Evolutionary conservation across 2,329 filamentous ascomycete species (phyloP).

Genomic region (Exophiala dermatitidis): DNA sequence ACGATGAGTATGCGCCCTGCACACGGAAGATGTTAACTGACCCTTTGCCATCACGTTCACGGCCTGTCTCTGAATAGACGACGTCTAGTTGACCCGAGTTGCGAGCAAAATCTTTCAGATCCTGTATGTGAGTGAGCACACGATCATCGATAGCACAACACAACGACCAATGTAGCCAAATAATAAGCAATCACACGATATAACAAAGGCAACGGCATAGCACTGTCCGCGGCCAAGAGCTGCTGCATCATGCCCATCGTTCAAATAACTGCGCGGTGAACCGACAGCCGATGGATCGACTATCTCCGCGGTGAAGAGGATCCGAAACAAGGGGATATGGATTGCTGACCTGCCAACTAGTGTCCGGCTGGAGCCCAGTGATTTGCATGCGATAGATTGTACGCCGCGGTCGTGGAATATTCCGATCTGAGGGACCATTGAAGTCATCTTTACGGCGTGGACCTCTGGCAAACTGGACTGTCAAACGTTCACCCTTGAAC

Average conservation of each 20-base stretch:
- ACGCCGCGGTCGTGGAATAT: conserved; percentile 71
- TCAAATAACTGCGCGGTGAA: too few species aligned
- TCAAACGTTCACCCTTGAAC: conserved; percentile 95
- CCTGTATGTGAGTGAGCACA: conserved; percentile 49
- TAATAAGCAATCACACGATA: too few species aligned
- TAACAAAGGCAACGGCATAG: too few species aligned
- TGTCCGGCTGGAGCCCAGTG: conserved; percentile 91
- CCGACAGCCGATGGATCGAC: too few species aligned
- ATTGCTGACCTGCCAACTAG: conserved; percentile 98
- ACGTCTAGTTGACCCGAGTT: conserved; percentile 86
- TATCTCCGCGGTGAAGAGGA: not conserved
- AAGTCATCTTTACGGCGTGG: conserved; percentile 63
- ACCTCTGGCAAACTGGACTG: conserved; percentile 95
- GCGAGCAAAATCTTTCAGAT: conserved; percentile 98
- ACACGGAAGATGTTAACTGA: conserved; percentile 39
- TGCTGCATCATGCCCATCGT: too few species aligned
- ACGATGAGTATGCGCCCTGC: conserved; percentile 14
- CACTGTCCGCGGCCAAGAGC: too few species aligned
- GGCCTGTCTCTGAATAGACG: conserved; percentile 92
- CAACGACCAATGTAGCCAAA: not conserved
- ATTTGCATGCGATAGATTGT: conserved; percentile 97
- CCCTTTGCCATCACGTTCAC: conserved; percentile 88
- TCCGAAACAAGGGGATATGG: conserved; percentile 21
- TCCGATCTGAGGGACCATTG: conserved; percentile 56
- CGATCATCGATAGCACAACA: not conserved